These are phyloP conservation scores for Forsythia viridissima DNA, from an alignment of 257 asterid species.

Conservation along the genomic window DNA sequence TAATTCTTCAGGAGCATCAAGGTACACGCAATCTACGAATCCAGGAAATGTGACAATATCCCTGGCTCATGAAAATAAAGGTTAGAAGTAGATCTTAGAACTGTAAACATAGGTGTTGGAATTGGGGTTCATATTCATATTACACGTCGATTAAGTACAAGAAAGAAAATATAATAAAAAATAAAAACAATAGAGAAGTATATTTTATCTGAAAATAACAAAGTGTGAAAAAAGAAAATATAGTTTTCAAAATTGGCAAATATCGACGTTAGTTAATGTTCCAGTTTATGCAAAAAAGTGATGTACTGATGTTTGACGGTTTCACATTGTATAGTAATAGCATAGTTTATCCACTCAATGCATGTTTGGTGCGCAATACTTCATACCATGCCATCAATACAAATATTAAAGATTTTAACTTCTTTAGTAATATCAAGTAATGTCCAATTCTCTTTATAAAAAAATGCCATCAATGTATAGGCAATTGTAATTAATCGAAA, in stretches of 20 bases:
- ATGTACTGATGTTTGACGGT: background rate
- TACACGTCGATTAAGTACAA: background rate
- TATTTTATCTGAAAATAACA: too few relatives aligned
- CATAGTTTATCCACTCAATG: background rate
- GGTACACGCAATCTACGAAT: slow-evolving; percentile 93
- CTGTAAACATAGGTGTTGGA: background rate
- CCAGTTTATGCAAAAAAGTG: background rate
- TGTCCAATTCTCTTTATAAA: background rate
- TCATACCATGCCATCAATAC: background rate
- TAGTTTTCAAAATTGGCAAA: background rate
- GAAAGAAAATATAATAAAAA: background rate
- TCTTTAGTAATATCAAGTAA: background rate
- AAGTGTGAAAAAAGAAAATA: too few relatives aligned
- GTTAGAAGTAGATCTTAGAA: slow-evolving; percentile 11
- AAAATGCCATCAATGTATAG: background rate
- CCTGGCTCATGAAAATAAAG: slow-evolving; percentile 43
- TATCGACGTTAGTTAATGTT: background rate
- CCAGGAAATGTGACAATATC: slow-evolving; percentile 88
- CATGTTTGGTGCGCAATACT: background rate
- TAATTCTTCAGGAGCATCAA: slow-evolving; percentile 78
- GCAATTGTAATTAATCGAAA: background rate
- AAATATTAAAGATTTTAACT: background rate
- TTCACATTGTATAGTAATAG: background rate
- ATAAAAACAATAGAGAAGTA: background rate
- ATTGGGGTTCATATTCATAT: background rate